A percentile compares a stretch with the other conserved stretches of the same genome.
Conservation (phyloP, 2,329 filamentous ascomycete species). For the Phaeosphaeria sp. region DNA sequence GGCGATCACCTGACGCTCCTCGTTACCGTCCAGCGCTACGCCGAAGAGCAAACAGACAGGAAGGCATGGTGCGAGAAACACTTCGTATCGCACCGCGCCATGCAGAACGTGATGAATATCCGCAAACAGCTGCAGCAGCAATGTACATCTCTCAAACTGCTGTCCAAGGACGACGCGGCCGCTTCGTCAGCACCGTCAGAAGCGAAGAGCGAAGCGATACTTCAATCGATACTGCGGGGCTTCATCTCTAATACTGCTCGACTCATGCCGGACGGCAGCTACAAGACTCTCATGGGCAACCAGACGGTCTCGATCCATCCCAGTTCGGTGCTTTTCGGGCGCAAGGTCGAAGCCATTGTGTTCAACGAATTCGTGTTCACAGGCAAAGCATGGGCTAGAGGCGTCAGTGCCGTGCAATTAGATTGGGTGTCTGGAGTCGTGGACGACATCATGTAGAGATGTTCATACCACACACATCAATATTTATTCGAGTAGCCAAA, state of each 20-base stretch:
- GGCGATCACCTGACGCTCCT: conserved; percentile 71
- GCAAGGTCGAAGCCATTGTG: conserved; percentile 66
- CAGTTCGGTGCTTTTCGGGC: conserved; percentile 64
- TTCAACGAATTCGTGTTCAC: conserved; percentile 73
- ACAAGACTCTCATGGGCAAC: conserved; percentile 66
- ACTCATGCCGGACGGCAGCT: conserved; percentile 66
- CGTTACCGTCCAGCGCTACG: conserved; percentile 66
- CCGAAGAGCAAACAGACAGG: conserved; percentile 63
- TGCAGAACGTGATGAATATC: conserved; percentile 71
- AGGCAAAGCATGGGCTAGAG: conserved; percentile 67
- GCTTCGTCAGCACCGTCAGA: conserved; percentile 40
- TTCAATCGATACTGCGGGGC: conserved; percentile 65
- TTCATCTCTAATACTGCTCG: conserved; percentile 68
- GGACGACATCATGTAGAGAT: conserved; percentile 36
- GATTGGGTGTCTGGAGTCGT: conserved; percentile 66
- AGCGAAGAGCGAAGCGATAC: conserved; percentile 57
- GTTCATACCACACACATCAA: too few species aligned
- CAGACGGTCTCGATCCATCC: conserved; percentile 70
- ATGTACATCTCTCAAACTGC: conserved; percentile 57
- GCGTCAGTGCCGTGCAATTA: conserved; percentile 68
- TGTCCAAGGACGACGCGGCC: conserved; percentile 26
- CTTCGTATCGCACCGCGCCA: conserved; percentile 67
- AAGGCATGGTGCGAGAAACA: conserved; percentile 67
- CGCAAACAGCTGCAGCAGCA: conserved; percentile 67
- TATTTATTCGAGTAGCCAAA: too few species aligned